These are phyloP conservation scores for Quercus variabilis DNA, from an alignment of 306 rosid species.

Conservation along the genomic window DNA sequence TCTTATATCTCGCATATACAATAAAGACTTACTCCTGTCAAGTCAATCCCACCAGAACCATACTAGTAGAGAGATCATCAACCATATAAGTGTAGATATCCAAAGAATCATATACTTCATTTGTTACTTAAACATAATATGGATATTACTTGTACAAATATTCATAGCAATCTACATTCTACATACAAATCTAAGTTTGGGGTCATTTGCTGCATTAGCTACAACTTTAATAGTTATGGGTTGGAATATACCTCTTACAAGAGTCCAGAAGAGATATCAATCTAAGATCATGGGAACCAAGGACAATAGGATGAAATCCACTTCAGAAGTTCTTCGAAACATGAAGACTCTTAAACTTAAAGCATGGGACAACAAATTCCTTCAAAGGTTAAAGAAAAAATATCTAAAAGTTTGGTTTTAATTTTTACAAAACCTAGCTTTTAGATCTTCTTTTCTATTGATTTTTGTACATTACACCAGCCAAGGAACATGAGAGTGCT, in stretches of 20 bases:
- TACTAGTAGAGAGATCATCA: no score
- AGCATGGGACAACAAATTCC: constrained; percentile 85
- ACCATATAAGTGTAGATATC: no score
- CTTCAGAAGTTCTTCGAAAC: constrained; percentile 38
- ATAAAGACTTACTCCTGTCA: constrained; percentile 20
- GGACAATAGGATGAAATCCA: no score
- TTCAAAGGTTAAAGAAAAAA: constrained; percentile 43
- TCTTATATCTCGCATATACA: constrained; percentile 65
- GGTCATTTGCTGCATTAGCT: constrained; percentile 5
- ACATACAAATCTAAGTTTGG: constrained; percentile 70
- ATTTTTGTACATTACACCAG: no score
- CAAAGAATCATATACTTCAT: no score
- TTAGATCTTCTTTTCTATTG: no score
- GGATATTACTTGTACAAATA: constrained; percentile 92
- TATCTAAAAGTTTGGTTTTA: no score
- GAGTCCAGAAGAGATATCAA: constrained; percentile 71
- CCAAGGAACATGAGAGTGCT: no score
- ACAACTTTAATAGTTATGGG: constrained; percentile 71
- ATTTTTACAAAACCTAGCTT: no score
- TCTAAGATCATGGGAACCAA: no score
- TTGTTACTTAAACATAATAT: constrained; percentile 13
- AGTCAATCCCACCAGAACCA: no score
- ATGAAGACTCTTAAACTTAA: constrained; percentile 89
- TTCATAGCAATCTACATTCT: constrained; percentile 70
- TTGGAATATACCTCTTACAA: constrained; percentile 76